phyloP scores from a whole-genome alignment of 345 rosid genomes.

The Camelina hispida region DNA sequence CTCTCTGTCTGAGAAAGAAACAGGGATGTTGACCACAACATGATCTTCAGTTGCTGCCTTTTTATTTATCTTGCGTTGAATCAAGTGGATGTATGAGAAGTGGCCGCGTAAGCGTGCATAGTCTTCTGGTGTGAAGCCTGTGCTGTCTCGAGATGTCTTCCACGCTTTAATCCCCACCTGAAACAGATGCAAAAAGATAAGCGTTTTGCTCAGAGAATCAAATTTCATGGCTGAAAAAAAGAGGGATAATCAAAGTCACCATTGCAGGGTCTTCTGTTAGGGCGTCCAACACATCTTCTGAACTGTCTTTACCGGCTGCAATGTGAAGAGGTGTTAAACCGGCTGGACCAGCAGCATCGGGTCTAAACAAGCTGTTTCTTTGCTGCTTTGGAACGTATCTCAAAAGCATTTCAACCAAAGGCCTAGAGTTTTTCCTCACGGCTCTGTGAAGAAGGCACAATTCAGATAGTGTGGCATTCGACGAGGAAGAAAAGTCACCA shows the following conservation, averaged over 20 bases:
- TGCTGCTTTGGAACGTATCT: conserved; percentile 59
- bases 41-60: conserved; percentile 54
- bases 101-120: conserved; percentile 98
- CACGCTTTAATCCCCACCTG: conserved; percentile 95
- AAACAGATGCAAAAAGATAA: conserved; percentile 14
- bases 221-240: conserved; percentile 7
- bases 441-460: conserved; percentile 94
- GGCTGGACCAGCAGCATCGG: conserved; percentile 85
- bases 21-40: conserved; percentile 68
- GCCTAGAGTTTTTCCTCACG: conserved; percentile 83
- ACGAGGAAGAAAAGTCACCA: conserved; percentile 57
- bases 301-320: conserved; percentile 98
- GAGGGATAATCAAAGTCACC: conserved; percentile 53
- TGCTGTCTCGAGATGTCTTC: conserved; percentile 81
- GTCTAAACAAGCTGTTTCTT: conserved; percentile 63
- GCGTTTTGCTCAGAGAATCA: conserved; percentile 19
- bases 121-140: conserved; percentile 96
- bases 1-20: conserved; percentile 34
- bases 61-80: conserved; percentile 79
- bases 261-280: conserved; percentile 83
- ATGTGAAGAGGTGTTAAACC: conserved; percentile 99
- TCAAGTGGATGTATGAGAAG: conserved; percentile 88
- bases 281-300: conserved; percentile 87
- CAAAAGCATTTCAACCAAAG: conserved; percentile 82
- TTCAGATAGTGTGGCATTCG: conserved; percentile 62